Evolutionary conservation across 2,329 filamentous ascomycete species (phyloP), one percentile per base, ranked within the genome.

Genomic region (Pseudogymnoascus sp.): DNA sequence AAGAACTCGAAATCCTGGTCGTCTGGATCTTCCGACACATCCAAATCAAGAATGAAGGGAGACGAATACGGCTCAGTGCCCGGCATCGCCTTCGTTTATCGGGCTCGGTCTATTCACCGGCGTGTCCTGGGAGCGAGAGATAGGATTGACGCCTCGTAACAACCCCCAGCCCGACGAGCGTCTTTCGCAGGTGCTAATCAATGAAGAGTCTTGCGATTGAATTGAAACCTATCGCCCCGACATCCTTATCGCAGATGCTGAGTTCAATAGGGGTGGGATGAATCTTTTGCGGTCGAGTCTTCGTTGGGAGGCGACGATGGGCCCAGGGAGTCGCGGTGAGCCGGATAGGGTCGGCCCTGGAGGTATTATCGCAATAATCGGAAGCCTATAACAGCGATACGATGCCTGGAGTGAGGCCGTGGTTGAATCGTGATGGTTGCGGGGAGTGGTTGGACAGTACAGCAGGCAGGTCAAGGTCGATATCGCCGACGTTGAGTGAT

Each of bases 1-100:
- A 76, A 74, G 50, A 76, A 74, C 62, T 76, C 75, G 62, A 77
- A 74, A 63, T 76, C 75, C 50, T 69, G 68, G 62, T 74, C 72
- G 28, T 73, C 69, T 53, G 69, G 61, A 64, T 66, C 71, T 64
- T 68, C 69, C 63, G 71, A 70, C 73, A 77, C 75, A 33, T 71
- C 72, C 60, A 72, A 68, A 62, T 76, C 74, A 44, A 75, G 62
- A 62, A 73, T 69, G 63, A 74, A 73, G 26, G 72, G 71, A 64
- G 73, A 72, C 62, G 71, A 71, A 65, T 64, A 61, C 15, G 47
- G 61, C 15, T 57, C 60, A 38, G 31, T 64, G 47, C 59, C 60
- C 35, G 50, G 38, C 50, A 64, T 17, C 50, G 57, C 64, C 31
- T 65, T 60, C 38, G 60, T 60, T 11, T 60, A 40, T 60, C 59